These are phyloP conservation scores for Sugiyamaella grinbergsii DNA, from an alignment of 1,139 yeast species.

Conservation along the genomic window DNA sequence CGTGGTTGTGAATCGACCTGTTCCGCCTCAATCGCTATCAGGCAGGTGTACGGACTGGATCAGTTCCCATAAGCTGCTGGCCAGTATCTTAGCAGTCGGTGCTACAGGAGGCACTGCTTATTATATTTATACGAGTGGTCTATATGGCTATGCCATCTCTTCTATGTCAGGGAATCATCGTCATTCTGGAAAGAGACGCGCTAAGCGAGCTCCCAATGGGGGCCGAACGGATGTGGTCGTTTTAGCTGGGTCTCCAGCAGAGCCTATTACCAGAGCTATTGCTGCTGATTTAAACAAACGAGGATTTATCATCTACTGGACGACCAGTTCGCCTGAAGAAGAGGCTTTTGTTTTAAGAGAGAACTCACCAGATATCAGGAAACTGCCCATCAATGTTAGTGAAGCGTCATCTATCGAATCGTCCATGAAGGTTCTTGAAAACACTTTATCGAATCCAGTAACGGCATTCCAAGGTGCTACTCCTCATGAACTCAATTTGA, in stretches of 20 bases:
- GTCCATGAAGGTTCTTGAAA: conserved; percentile 47
- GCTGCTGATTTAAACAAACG: conserved; percentile 75
- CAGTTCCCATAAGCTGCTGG: conserved; percentile 32
- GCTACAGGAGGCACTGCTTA: conserved; percentile 33
- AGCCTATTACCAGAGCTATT: conserved; percentile 68
- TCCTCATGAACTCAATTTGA: conserved; percentile 55
- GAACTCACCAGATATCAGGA: conserved; percentile 56
- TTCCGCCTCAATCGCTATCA: conserved; percentile 34
- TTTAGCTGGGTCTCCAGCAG: conserved; percentile 75
- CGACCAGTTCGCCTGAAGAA: conserved; percentile 67
- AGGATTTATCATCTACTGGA: conserved; percentile 78
- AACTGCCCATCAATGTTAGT: conserved; percentile 54
- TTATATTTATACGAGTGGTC: conserved; percentile 25
- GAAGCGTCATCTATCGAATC: conserved; percentile 40
- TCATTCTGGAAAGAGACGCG: conserved; percentile 49
- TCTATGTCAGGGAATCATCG: conserved; percentile 10
- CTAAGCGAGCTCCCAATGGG: conserved; percentile 64
- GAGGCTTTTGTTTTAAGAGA: conserved; percentile 58
- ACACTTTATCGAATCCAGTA: conserved; percentile 48
- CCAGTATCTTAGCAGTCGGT: conserved; percentile 32
- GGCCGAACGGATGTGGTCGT: conserved; percentile 74
- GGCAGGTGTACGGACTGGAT: conserved; percentile 37
- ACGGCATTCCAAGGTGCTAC: conserved; percentile 54
- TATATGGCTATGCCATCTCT: conserved; percentile 21
- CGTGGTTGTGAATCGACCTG: conserved; percentile 31